A percentile compares a stretch with the other conserved stretches of the same genome.
Conservation (phyloP, 352 stramenopile species). For the Globisporangium megalacanthum region DNA sequence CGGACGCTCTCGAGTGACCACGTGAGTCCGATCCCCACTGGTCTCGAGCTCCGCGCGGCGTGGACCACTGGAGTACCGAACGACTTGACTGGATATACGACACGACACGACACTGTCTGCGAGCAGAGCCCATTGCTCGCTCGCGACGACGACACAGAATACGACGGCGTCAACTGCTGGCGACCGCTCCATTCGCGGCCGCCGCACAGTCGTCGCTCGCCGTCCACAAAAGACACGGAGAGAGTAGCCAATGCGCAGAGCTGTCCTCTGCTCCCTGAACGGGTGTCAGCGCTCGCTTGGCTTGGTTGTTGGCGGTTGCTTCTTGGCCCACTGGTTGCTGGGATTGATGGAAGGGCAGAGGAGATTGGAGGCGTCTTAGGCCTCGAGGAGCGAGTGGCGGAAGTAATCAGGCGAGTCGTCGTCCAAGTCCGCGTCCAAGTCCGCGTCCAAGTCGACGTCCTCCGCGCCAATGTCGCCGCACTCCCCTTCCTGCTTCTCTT, state of each 20-base stretch:
- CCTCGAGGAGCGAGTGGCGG: constrained; percentile 1
- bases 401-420: not conserved
- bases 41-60: not conserved
- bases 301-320: too few relatives aligned
- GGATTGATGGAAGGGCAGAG: too few relatives aligned
- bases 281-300: too few relatives aligned
- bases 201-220: not conserved
- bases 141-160: not conserved
- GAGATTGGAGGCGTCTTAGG: not conserved
- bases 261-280: not conserved
- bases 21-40: constrained; percentile 1
- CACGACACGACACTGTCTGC: constrained; percentile 3
- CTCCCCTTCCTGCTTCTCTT: constrained; percentile 61
- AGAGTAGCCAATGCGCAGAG: not conserved
- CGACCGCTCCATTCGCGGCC: not conserved
- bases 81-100: not conserved
- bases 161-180: not conserved
- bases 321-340: too few relatives aligned
- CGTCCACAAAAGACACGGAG: not conserved
- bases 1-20: not conserved
- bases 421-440: constrained; percentile 3
- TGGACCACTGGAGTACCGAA: not conserved
- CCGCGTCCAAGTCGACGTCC: constrained; percentile 2
- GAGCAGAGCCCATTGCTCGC: not conserved
- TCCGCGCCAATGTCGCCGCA: too few relatives aligned